A percentile compares a stretch with the other conserved stretches of the same genome.
These are phyloP conservation scores for Chalciporus pseudorubinellus DNA, from an alignment of 768 basidiomycete genomes.

Conservation along the genomic window DNA sequence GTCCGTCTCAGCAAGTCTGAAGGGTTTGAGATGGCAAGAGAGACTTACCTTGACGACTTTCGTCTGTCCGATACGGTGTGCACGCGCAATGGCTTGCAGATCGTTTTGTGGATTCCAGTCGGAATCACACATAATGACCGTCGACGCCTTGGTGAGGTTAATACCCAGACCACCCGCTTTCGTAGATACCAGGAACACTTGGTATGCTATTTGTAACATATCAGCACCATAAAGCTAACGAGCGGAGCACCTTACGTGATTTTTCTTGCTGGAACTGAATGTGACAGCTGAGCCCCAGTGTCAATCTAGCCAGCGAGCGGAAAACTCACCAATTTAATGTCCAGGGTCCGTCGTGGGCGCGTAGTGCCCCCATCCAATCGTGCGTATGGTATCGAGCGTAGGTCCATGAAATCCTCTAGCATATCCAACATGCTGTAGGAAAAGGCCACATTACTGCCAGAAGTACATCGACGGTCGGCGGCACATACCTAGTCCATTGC, in stretches of 20 bases:
- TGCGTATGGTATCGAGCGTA: conserved; percentile 58
- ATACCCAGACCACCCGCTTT: conserved; percentile 76
- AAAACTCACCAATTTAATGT: conserved; percentile 51
- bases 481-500: conserved; percentile 56
- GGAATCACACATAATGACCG: conserved; percentile 76
- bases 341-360: conserved; percentile 53
- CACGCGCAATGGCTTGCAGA: conserved; percentile 81
- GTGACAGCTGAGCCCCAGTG: neutral
- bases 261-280: conserved; percentile 55
- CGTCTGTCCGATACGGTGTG: conserved; percentile 78
- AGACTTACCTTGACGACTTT: conserved; percentile 57
- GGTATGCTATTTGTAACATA: conserved; percentile 41
- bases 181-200: conserved; percentile 70
- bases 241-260: conserved; percentile 42
- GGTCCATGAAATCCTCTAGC: conserved; percentile 62
- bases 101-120: conserved; percentile 78
- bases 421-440: conserved; percentile 60
- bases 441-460: neutral
- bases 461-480: neutral
- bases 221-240: conserved; percentile 3
- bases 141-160: conserved; percentile 79
- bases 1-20: neutral
- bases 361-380: conserved; percentile 56
- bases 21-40: neutral
- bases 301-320: neutral